Conservation (phyloP, 495 filamentous ascomycete species). For the Penicillium waksmanii region DNA sequence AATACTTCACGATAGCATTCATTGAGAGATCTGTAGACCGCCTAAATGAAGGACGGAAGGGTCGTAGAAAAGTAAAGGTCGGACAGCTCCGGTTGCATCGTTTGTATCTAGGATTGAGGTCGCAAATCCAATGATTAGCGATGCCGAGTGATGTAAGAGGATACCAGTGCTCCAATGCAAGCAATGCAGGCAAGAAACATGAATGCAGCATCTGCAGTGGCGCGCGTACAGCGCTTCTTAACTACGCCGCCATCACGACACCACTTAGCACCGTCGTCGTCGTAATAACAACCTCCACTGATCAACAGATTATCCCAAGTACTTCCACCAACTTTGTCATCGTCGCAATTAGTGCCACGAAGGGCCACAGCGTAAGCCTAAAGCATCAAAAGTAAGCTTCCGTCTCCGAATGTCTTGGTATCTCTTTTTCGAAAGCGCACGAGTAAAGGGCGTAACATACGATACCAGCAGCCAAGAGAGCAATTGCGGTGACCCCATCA, state of each 20-base stretch:
- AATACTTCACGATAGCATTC: no score
- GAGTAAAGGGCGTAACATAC: constrained; percentile 43
- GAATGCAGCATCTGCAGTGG: constrained; percentile 34
- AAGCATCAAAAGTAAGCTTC: not conserved
- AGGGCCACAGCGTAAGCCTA: constrained; percentile 53
- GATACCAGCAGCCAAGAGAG: constrained; percentile 56
- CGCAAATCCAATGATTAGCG: not conserved
- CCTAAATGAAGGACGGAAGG: no score
- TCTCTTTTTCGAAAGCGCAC: not conserved
- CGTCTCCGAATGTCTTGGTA: not conserved
- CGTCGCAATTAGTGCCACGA: constrained; percentile 15
- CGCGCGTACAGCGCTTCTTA: constrained; percentile 31
- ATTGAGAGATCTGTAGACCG: no score
- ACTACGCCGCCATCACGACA: constrained; percentile 22
- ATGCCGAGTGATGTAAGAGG: constrained; percentile 10
- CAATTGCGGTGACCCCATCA: constrained; percentile 46
- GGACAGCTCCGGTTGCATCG: not conserved
- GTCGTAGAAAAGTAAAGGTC: not conserved
- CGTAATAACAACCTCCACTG: constrained; percentile 16
- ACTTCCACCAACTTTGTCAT: not conserved
- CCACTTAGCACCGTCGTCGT: constrained; percentile 5
- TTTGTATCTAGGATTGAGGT: not conserved
- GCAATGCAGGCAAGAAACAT: constrained; percentile 33
- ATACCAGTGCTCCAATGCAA: constrained; percentile 21
- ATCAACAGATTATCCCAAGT: constrained; percentile 16